Base-by-base conservation (phyloP, 139 green algal genomes). In the Zygnema circumcarinatum region DNA sequence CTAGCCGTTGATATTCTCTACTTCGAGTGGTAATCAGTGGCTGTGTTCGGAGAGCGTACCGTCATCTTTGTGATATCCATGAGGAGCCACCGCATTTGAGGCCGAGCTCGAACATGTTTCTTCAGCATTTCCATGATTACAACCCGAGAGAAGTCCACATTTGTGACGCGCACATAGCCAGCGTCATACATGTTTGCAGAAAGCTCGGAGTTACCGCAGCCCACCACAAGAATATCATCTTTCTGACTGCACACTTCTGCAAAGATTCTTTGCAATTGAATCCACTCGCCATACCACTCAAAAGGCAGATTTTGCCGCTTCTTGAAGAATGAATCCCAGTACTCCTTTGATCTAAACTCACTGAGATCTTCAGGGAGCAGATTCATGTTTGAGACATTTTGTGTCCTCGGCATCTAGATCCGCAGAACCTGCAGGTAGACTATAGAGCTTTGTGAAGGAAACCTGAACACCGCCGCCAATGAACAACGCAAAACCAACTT, bases 201-300 rank as follows among this genome's bases (percentile, higher is more conserved):
- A 31, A 95, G 88, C 1, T 92, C 89, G 1, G 91, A 94, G 78
- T 95, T 95, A 40, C 93, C 93, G 68, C 93, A 95, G 0, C 93
- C 93, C n/a, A 53, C 78, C 83, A 89, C 40, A 25, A 87, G 33
- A 31, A 85, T 38, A 35, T 87, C 33, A 2, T 74, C 69, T 2
- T 74, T 86, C 33, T 20, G 21, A 40, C 32, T 11, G 56, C 69
- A 74, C 3, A n/a, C 40, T 56, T 69, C n/a, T 69, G 2, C 29
- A 86, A 87, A 47, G 40, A 87, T 25, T 11, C 21, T 38, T 31
- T 79, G 32, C 36, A 87, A 54, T 38, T 85, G 53, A n/a, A 68
- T 36, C 83, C 76, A 85, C 72, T 89, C 92, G 31, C 92, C 91
- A 89, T 94, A 95, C 93, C 93, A 95, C 68, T 95, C 93, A 42